Evolutionary conservation across 2,329 filamentous ascomycete species (phyloP).

Genomic region (Coleophoma eucalyptorum): DNA sequence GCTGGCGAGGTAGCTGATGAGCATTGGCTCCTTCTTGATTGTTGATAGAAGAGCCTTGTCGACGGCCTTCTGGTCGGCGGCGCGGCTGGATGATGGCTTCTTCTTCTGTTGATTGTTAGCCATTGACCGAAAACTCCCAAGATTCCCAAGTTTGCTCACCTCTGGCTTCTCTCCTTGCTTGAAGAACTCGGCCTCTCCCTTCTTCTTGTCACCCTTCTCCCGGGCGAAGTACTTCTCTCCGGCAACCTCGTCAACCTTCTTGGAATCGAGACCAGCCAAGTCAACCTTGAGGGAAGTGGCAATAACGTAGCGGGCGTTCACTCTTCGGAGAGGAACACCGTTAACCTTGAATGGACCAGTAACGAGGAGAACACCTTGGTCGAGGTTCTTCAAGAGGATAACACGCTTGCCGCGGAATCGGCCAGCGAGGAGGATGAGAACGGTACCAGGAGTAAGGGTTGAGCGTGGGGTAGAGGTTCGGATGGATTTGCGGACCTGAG

Average conservation of each 20-base stretch:
- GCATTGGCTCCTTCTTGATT: conserved; percentile 98
- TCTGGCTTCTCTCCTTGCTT: conserved; percentile 97
- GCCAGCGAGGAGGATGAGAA: conserved; percentile 98
- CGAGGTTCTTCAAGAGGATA: conserved; percentile 95
- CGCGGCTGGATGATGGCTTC: conserved; percentile 85
- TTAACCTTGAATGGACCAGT: conserved; percentile 99
- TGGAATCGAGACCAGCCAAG: conserved; percentile 79
- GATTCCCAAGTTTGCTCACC: conserved; percentile 52
- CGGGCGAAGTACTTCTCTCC: conserved; percentile 88
- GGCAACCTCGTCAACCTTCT: conserved; percentile 79
- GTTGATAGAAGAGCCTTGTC: conserved; percentile 92
- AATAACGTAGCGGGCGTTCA: conserved; percentile 92
- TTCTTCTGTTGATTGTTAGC: conserved; percentile 72
- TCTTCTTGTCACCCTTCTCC: conserved; percentile 94
- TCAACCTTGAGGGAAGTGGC: conserved; percentile 84
- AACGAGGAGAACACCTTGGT: conserved; percentile 96
- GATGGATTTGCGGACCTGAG: conserved; percentile 88
- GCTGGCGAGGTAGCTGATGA: conserved; percentile 88
- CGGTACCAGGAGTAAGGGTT: conserved; percentile 87
- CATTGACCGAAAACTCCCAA: background rate
- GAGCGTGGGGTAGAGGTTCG: conserved; percentile 83
- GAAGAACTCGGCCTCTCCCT: conserved; percentile 98
- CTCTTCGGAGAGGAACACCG: conserved; percentile 93
- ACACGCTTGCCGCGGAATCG: conserved; percentile 99
- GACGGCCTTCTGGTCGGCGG: conserved; percentile 96